Evolutionary conservation across 148 eudicot species (phyloP), one percentile per base, ranked within the genome.

Genomic region (Heliosperma pusillum): DNA sequence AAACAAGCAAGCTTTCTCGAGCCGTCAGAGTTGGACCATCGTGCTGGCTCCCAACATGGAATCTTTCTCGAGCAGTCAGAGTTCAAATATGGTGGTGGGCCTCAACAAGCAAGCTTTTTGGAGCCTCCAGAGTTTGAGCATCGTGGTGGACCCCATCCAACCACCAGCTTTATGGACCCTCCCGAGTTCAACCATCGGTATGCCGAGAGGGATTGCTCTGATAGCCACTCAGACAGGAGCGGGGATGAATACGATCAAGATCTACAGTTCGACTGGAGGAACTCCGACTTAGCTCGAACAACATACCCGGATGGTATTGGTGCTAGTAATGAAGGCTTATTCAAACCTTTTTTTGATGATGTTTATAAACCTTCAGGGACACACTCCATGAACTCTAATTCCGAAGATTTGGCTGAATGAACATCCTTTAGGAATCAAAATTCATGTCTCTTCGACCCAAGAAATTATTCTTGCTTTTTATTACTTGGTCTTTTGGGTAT

Each of bases 271-370:
- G 87, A 80, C 53, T 84, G 81, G 93, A 78, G 79, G 68, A 82
- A 83, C 71, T 80, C 77, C 73, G 70, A 82, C 21, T 70, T 90
- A 59, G 85, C 89, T 58, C 80, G 70, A 45, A 82, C 91, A 22
- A 81, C 78, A 47, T 70, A 76, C 73, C 81, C 84, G 62, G 78
- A 81, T n/a, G 90, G 83, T 12, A 72, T 87, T 58, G 89, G 53
- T 45, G 70, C 42, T 26, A 66, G 64, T 44, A 27, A 56, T 24
- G 80, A 65, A 12, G 90, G 86, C 12, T 89, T 79, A 56, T 86
- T 89, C 19, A 83, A 82, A 84, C 97, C 89, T 64, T 93, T 87
- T 59, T 93, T 93, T 62, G 98, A 82, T 70, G 96, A 88, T 79
- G 85, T 91, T 10, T 89, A 84, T 71, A 78, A 74, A 70, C 84